These are phyloP conservation scores for Cryphonectria nitschkei DNA, from an alignment of 2,329 filamentous ascomycete genomes.

Conservation along the genomic window DNA sequence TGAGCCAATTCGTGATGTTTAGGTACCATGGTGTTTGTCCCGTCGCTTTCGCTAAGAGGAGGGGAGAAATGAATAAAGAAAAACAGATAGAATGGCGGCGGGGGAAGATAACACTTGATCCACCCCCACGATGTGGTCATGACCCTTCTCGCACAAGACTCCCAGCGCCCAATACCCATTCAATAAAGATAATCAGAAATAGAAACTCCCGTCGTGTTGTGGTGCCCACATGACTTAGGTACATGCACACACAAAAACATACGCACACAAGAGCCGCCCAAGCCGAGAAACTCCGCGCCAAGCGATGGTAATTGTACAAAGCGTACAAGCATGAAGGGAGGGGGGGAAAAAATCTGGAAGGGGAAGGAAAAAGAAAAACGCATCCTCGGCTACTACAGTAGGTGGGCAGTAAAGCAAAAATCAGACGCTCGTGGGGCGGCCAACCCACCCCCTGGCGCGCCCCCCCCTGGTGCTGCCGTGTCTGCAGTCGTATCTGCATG, in stretches of 20 bases:
- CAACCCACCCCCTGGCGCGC: not conserved
- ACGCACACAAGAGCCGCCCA: not conserved
- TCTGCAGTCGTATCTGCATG: conserved; percentile 17
- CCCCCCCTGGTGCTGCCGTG: not conserved
- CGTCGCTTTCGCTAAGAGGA: not conserved
- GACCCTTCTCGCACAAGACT: conserved; percentile 1
- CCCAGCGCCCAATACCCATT: not conserved
- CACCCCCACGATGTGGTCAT: conserved; percentile 8
- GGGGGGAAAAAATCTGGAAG: not conserved
- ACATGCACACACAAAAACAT: not conserved
- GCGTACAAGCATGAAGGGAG: conserved; percentile 10
- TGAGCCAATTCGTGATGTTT: not conserved
- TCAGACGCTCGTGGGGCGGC: conserved; percentile 1
- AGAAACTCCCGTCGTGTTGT: not conserved
- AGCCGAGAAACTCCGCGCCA: conserved; percentile 18
- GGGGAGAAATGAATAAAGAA: not conserved
- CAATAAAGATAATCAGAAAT: not conserved
- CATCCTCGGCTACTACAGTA: conserved; percentile 4
- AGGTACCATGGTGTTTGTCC: not conserved
- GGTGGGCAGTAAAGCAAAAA: not conserved
- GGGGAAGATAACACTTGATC: conserved; percentile 8
- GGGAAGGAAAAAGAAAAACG: not conserved
- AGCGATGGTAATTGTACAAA: conserved; percentile 26
- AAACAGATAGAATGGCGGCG: not conserved
- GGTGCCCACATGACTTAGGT: conserved; percentile 1